These are phyloP conservation scores for Citrullus colocynthis DNA, from an alignment of 306 rosid genomes.

Conservation along the genomic window DNA sequence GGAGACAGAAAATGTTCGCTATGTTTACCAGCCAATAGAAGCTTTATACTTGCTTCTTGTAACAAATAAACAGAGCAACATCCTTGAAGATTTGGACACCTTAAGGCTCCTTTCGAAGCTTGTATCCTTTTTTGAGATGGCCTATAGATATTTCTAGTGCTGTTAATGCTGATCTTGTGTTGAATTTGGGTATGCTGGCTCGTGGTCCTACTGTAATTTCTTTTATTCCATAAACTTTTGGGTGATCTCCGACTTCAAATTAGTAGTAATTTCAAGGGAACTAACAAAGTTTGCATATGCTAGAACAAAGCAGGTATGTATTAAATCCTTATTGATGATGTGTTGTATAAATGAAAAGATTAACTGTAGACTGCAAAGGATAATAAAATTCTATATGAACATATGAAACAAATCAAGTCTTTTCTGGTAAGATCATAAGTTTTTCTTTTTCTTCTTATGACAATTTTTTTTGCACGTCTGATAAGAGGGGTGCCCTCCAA, in stretches of 20 bases:
- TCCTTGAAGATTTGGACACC: constrained; percentile 91
- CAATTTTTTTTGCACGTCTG: neutral
- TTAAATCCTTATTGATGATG: neutral
- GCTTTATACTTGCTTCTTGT: constrained; percentile 81
- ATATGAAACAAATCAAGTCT: neutral
- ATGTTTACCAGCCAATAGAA: constrained; percentile 97
- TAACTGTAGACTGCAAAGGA: neutral
- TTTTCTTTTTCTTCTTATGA: neutral
- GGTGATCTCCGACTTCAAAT: neutral
- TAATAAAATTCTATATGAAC: neutral
- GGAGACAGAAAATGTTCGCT: constrained; percentile 94
- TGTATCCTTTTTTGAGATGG: constrained; percentile 47
- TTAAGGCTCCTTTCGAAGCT: constrained; percentile 89
- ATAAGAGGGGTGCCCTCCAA: neutral
- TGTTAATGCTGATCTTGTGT: constrained; percentile 1
- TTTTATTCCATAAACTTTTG: neutral
- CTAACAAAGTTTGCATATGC: neutral
- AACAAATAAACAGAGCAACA: constrained; percentile 93
- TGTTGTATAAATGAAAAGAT: neutral
- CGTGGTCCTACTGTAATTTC: neutral
- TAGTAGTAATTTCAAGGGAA: neutral
- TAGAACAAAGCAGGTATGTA: neutral
- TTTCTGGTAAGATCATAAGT: neutral
- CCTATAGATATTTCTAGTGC: neutral
- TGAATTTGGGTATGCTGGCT: neutral